Percentiles rank a stretch among this genome's conserved stretches.
These are phyloP conservation scores for Protea cynaroides DNA, from an alignment of 164 flowering plant species.

Conservation along the genomic window DNA sequence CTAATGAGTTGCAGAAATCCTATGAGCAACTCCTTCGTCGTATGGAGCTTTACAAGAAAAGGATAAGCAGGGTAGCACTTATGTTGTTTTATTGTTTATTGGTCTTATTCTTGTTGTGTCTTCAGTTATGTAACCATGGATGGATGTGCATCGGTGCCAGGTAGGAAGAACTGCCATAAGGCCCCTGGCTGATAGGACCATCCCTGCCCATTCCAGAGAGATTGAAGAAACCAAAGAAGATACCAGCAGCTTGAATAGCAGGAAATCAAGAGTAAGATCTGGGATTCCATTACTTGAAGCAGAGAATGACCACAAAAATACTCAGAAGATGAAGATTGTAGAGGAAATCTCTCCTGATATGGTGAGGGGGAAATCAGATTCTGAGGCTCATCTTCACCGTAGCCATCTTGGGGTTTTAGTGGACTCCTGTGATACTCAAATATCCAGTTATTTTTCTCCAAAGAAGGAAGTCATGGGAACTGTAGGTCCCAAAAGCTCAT, in stretches of 20 bases:
- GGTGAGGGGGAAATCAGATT: not conserved
- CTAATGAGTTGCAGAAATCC: conserved; percentile 71
- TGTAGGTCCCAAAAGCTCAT: conserved; percentile 2
- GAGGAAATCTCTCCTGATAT: conserved; percentile 10
- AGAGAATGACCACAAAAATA: not conserved
- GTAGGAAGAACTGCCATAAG: conserved; percentile 30
- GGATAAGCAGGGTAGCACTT: conserved; percentile 45
- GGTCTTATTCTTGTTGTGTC: conserved; percentile 2
- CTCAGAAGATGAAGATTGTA: not conserved
- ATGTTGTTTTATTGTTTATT: not conserved
- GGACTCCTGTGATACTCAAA: conserved; percentile 2
- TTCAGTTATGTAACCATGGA: conserved; percentile 18
- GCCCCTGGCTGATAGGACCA: conserved; percentile 18
- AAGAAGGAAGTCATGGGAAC: conserved; percentile 3
- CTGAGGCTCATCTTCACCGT: not conserved
- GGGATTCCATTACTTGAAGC: not conserved
- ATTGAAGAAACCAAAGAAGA: conserved; percentile 20
- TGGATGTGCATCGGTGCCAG: conserved; percentile 30
- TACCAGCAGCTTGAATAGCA: conserved; percentile 6
- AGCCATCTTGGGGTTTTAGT: not conserved
- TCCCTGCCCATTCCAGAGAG: conserved; percentile 1
- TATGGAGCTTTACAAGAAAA: conserved; percentile 48
- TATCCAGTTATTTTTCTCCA: conserved; percentile 1
- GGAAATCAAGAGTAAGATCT: conserved; percentile 1
- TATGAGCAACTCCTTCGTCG: conserved; percentile 81